A percentile compares a stretch with the other conserved stretches of the same genome.
Conservation (phyloP, 2,329 filamentous ascomycete genomes). For the Hypoxylon sp. region DNA sequence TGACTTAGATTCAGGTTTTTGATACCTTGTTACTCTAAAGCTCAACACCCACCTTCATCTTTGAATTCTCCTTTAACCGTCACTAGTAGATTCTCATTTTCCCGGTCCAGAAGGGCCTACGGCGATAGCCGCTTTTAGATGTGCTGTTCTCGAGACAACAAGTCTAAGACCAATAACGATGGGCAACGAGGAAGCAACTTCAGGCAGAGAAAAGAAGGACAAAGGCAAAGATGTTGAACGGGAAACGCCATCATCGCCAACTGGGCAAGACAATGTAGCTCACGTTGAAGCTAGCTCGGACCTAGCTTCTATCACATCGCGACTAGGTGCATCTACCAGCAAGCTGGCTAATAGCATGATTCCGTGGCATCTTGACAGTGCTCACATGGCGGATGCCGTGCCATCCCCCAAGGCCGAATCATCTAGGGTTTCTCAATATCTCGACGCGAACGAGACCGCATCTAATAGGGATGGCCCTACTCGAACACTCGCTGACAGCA, state of each 20-base stretch:
- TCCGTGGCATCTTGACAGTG: constrained; percentile 11
- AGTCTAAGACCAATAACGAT: constrained; percentile 15
- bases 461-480: constrained; percentile 24
- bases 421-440: constrained; percentile 20
- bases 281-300: constrained; percentile 7
- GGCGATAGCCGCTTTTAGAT: neutral
- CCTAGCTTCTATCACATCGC: constrained; percentile 29
- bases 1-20: neutral
- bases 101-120: neutral
- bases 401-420: constrained; percentile 42
- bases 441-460: constrained; percentile 25
- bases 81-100: neutral
- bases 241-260: constrained; percentile 3
- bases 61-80: neutral
- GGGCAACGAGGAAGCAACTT: constrained; percentile 12
- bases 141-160: neutral
- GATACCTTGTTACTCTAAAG: neutral
- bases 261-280: constrained; percentile 8
- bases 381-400: constrained; percentile 25
- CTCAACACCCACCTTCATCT: neutral
- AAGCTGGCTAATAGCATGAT: constrained; percentile 37
- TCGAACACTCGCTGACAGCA: constrained; percentile 28
- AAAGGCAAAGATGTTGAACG: constrained; percentile 32
- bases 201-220: neutral
- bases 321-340: constrained; percentile 41